Evolutionary conservation across 495 filamentous ascomycete genomes (phyloP).

Genomic region (Aspergillus cristatus): DNA sequence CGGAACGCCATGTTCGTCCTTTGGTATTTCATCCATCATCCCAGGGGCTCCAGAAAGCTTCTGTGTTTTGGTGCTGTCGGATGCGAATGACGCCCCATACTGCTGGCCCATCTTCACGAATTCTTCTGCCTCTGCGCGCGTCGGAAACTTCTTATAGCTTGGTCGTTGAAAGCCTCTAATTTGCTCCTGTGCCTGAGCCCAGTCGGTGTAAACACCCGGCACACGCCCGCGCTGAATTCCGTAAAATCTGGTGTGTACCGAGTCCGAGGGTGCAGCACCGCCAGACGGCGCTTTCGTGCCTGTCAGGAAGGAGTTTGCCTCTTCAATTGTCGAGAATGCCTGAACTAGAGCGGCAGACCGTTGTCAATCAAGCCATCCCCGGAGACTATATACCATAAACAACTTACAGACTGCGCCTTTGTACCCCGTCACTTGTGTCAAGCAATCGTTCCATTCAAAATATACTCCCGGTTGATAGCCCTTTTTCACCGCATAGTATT

Average conservation of each 20-base stretch:
- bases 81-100: constrained; percentile 12
- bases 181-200: constrained; percentile 66
- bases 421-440: constrained; percentile 75
- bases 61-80: constrained; percentile 14
- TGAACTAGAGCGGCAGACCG: constrained; percentile 50
- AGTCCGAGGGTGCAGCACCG: constrained; percentile 11
- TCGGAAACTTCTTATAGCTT: constrained; percentile 74
- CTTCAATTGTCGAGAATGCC: constrained; percentile 64
- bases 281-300: constrained; percentile 40
- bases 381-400: not conserved
- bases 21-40: constrained; percentile 21
- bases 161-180: constrained; percentile 69
- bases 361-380: constrained; percentile 6
- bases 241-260: constrained; percentile 52
- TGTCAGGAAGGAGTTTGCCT: constrained; percentile 69
- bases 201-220: constrained; percentile 87
- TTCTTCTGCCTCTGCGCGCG: constrained; percentile 64
- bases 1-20: constrained; percentile 34
- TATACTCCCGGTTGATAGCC: constrained; percentile 84
- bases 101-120: constrained; percentile 50
- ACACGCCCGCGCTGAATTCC: constrained; percentile 70
- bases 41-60: constrained; percentile 17
- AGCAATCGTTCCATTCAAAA: constrained; percentile 69
- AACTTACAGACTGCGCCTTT: constrained; percentile 71
- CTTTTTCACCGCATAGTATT: constrained; percentile 80